These are phyloP conservation scores for Hamamelis virginiana DNA, from an alignment of 164 flowering plant genomes.

Conservation along the genomic window DNA sequence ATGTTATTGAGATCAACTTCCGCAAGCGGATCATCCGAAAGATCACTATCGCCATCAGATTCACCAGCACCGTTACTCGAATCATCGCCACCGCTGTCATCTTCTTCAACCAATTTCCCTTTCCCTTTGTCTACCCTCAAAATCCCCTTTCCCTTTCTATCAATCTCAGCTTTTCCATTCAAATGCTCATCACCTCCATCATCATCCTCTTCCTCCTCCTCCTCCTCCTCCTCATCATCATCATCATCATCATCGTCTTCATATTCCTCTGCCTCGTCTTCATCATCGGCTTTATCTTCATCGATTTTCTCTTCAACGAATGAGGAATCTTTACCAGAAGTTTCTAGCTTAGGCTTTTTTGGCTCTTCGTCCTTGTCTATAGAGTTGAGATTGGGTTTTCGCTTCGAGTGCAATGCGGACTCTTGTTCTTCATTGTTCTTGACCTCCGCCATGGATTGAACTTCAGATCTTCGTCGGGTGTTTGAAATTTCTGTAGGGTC, in stretches of 20 bases:
- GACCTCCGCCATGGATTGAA: slow-evolving; percentile 42
- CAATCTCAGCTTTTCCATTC: slow-evolving; percentile 30
- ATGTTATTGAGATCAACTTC: slow-evolving; percentile 88
- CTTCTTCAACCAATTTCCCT: slow-evolving; percentile 58
- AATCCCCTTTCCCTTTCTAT: slow-evolving; percentile 61
- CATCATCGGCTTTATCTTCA: background rate
- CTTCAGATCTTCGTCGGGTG: too few species aligned
- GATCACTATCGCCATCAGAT: slow-evolving; percentile 47
- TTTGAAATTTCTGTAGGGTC: too few species aligned
- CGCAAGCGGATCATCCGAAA: slow-evolving; percentile 77
- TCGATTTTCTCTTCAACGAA: slow-evolving; percentile 1
- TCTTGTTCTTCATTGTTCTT: slow-evolving; percentile 28
- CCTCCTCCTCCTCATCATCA: slow-evolving; percentile 20
- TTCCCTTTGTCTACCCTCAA: slow-evolving; percentile 54
- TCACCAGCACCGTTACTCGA: slow-evolving; percentile 29
- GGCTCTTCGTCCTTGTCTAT: slow-evolving; percentile 18
- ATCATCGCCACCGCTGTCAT: slow-evolving; percentile 34
- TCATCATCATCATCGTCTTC: slow-evolving; percentile 15
- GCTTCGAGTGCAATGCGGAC: slow-evolving; percentile 40
- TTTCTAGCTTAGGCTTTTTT: slow-evolving; percentile 40
- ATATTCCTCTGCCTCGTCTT: background rate
- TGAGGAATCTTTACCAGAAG: slow-evolving; percentile 7
- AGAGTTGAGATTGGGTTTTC: slow-evolving; percentile 33
- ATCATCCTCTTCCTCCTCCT: slow-evolving; percentile 13
- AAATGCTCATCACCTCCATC: slow-evolving; percentile 27